Conservation (phyloP, 305 asterid species). For the Rubia tinctorum region DNA sequence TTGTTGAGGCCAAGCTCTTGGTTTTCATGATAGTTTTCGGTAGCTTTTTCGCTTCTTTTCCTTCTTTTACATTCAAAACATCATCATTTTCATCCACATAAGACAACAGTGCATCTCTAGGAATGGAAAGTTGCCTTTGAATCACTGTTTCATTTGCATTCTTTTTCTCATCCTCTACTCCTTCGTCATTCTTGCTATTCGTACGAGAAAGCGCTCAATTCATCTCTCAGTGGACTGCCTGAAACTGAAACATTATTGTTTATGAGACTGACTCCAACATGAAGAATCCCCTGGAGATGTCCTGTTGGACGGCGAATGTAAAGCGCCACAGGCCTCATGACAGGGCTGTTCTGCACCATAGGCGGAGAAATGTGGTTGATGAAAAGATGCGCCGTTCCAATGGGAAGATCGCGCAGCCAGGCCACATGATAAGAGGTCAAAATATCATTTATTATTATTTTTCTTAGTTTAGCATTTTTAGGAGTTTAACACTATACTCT, state of each 20-base stretch:
- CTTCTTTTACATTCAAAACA: neutral
- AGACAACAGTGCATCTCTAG: neutral
- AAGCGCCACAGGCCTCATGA: constrained; percentile 37
- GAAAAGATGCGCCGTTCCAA: constrained; percentile 49
- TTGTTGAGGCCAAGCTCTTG: constrained; percentile 15
- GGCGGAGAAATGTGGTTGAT: constrained; percentile 46
- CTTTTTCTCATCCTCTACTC: neutral
- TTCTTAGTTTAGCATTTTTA: no score
- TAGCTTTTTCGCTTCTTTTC: neutral
- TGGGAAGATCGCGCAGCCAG: constrained; percentile 50
- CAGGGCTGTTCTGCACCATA: constrained; percentile 13
- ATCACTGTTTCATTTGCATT: neutral
- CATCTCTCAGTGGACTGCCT: constrained; percentile 9
- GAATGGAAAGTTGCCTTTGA: constrained; percentile 1
- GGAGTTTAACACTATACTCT: no score
- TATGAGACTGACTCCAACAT: constrained; percentile 24
- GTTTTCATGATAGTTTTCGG: neutral
- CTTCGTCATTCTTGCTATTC: neutral
- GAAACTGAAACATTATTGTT: neutral
- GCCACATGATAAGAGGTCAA: constrained; percentile 50
- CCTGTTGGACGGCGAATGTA: constrained; percentile 57
- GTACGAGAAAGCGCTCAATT: neutral
- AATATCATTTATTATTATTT: no score
- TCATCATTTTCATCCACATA: constrained; percentile 3
- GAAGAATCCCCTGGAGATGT: constrained; percentile 56